A percentile compares a stretch with the other conserved stretches of the same genome.
phyloP scores from a whole-genome alignment of 1,284 basidiomycete species.

The Ustilago xerochloae region DNA sequence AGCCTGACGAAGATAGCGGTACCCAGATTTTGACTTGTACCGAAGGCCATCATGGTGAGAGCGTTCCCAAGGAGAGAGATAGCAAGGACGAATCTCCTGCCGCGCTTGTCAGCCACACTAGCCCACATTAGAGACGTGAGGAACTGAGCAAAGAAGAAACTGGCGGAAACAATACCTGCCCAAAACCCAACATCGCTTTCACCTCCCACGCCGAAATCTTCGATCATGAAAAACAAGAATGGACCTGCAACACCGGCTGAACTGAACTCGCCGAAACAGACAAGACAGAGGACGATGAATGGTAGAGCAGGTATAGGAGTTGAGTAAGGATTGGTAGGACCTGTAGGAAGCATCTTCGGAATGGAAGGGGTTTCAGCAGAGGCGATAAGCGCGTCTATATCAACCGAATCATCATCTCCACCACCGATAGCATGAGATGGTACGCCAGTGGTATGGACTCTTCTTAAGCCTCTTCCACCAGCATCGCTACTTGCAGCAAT shows the following conservation, averaged over 20 bases:
- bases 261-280: constrained; percentile 71
- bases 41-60: constrained; percentile 82
- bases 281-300: constrained; percentile 64
- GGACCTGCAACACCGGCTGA: constrained; percentile 76
- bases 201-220: constrained; percentile 63
- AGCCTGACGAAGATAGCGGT: constrained; percentile 88
- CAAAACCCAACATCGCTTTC: constrained; percentile 66
- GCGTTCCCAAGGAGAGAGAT: constrained; percentile 86
- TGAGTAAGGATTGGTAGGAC: constrained; percentile 39
- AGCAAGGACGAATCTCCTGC: constrained; percentile 84
- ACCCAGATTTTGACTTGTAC: constrained; percentile 75
- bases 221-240: constrained; percentile 67
- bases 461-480: constrained; percentile 18
- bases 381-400: constrained; percentile 39
- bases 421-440: constrained; percentile 4
- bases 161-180: constrained; percentile 67
- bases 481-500: constrained; percentile 32
- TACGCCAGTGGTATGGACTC: constrained; percentile 35
- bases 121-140: constrained; percentile 93
- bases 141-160: constrained; percentile 71
- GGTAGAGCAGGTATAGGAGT: constrained; percentile 64
- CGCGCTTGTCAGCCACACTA: constrained; percentile 90
- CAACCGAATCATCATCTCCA: constrained; percentile 30
- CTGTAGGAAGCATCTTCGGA: constrained; percentile 36
- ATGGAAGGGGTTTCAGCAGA: constrained; percentile 36